A percentile compares a stretch with the other conserved stretches of the same genome.
These are phyloP conservation scores for Combretum micranthum DNA, from an alignment of 345 rosid species.

Conservation along the genomic window DNA sequence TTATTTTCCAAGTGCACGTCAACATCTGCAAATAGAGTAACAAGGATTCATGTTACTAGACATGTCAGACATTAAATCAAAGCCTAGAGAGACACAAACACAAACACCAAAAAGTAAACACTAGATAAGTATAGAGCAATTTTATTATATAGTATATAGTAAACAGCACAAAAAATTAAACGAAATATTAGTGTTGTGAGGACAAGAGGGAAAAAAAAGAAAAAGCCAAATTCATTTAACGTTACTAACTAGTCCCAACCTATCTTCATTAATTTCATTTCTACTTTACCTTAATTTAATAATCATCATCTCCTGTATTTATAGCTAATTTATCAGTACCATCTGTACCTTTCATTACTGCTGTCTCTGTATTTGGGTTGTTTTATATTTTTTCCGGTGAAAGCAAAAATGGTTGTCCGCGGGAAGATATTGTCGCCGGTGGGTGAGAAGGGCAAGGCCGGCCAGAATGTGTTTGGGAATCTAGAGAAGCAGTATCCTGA, in stretches of 20 bases:
- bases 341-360: not conserved
- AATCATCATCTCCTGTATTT: slow-evolving; percentile 43
- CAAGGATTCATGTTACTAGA: too few relatives aligned
- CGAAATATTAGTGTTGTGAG: not conserved
- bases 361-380: not conserved
- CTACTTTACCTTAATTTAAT: slow-evolving; percentile 30
- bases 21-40: slow-evolving; percentile 16
- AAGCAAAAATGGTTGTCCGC: slow-evolving; percentile 1
- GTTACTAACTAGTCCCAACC: slow-evolving; percentile 44
- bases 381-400: slow-evolving; percentile 15
- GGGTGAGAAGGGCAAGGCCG: slow-evolving; percentile 18
- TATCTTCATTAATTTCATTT: slow-evolving; percentile 19
- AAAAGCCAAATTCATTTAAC: slow-evolving; percentile 56
- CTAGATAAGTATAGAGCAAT: too few relatives aligned
- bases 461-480: slow-evolving; percentile 14
- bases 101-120: too few relatives aligned
- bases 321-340: slow-evolving; percentile 4
- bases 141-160: too few relatives aligned
- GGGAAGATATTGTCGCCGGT: slow-evolving; percentile 32
- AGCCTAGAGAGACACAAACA: too few relatives aligned
- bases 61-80: too few relatives aligned
- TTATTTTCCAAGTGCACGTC: slow-evolving; percentile 25
- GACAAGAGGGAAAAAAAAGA: too few relatives aligned
- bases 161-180: not conserved
- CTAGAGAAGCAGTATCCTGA: slow-evolving; percentile 48